phyloP scores from a whole-genome alignment of 2,329 filamentous ascomycete genomes.

The Arachnopeziza araneosa region DNA sequence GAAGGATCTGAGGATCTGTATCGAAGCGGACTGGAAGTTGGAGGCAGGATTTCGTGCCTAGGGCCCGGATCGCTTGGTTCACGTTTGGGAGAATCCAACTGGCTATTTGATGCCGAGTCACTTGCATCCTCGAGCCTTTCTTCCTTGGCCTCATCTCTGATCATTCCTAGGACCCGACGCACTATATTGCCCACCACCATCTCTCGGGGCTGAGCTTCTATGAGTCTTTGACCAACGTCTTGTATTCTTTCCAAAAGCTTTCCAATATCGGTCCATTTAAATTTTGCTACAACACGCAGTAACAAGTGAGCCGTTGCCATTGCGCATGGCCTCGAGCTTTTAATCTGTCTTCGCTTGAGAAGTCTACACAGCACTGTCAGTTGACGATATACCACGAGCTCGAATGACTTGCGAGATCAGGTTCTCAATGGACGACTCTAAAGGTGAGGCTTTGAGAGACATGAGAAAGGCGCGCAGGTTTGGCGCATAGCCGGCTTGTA shows the following conservation, averaged over 20 bases:
- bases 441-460: constrained; percentile 66
- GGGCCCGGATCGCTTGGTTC: constrained; percentile 12
- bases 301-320: constrained; percentile 87
- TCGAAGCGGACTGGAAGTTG: constrained; percentile 24
- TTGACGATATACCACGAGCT: constrained; percentile 12
- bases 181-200: constrained; percentile 94
- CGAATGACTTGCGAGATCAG: constrained; percentile 61
- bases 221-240: constrained; percentile 69
- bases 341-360: constrained; percentile 85
- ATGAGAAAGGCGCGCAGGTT: constrained; percentile 74
- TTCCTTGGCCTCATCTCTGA: constrained; percentile 85
- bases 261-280: constrained; percentile 70
- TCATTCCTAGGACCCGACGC: constrained; percentile 79
- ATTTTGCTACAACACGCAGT: constrained; percentile 76
- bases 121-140: constrained; percentile 55
- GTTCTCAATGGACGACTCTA: constrained; percentile 78
- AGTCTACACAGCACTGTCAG: constrained; percentile 43
- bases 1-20: constrained; percentile 23
- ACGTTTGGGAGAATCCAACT: constrained; percentile 24
- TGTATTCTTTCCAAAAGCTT: constrained; percentile 77
- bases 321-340: constrained; percentile 80
- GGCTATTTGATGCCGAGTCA: constrained; percentile 28
- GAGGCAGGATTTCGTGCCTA: constrained; percentile 10
- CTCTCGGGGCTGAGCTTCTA: constrained; percentile 78
- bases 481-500: constrained; percentile 51